Conservation (phyloP, 2,329 filamentous ascomycete genomes). For the Aspergillus unguis region DNA sequence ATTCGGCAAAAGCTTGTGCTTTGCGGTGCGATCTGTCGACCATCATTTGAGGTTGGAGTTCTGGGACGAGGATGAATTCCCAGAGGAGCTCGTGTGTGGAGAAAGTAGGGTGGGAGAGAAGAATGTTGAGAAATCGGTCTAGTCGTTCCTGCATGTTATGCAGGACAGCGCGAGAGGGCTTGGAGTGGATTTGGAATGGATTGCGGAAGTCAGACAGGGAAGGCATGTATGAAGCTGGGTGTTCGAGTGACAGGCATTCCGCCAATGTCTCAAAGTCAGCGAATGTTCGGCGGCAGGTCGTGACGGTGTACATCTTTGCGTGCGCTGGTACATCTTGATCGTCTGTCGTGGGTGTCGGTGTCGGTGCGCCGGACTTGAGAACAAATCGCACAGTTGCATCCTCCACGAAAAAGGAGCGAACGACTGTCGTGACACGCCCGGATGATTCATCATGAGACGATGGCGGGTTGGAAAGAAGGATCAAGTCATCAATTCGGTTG, state of each 20-base stretch:
- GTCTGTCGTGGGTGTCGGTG: constrained; percentile 38
- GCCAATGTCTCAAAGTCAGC: constrained; percentile 88
- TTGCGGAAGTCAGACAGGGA: constrained; percentile 72
- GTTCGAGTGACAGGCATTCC: constrained; percentile 77
- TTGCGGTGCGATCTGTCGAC: constrained; percentile 83
- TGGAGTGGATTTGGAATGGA: constrained; percentile 89
- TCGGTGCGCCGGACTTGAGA: constrained; percentile 87
- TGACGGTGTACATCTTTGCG: constrained; percentile 81
- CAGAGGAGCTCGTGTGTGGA: constrained; percentile 95
- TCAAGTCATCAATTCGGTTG: constrained; percentile 92
- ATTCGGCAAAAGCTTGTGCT: constrained; percentile 76
- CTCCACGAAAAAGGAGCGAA: constrained; percentile 94
- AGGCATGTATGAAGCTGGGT: constrained; percentile 93
- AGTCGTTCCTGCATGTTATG: constrained; percentile 83
- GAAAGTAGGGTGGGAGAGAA: constrained; percentile 87
- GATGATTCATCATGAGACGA: constrained; percentile 58
- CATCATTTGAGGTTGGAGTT: constrained; percentile 87
- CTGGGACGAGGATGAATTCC: constrained; percentile 97
- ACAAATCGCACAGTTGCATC: constrained; percentile 91
- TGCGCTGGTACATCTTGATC: constrained; percentile 46
- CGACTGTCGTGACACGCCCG: constrained; percentile 83
- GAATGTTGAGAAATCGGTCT: constrained; percentile 81
- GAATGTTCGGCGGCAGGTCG: constrained; percentile 83
- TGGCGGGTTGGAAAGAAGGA: constrained; percentile 68
- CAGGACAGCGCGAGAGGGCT: constrained; percentile 80